Percentiles rank a stretch among this genome's conserved stretches.
Evolutionary conservation across 352 stramenopile genomes (phyloP).

Genomic region (Globisporangium apiculatum): DNA sequence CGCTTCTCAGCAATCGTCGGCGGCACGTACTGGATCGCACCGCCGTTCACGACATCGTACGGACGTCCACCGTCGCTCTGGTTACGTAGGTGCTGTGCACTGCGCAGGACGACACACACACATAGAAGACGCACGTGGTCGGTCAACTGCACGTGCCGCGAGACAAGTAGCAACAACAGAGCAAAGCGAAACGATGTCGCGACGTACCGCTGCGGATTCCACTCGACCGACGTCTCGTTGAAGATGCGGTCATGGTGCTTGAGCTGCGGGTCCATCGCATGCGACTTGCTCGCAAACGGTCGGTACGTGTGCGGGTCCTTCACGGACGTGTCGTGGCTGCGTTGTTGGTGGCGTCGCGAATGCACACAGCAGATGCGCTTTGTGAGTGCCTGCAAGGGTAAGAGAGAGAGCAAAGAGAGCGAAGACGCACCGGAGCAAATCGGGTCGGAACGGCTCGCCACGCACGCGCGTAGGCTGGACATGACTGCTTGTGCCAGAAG

Average conservation of each 20-base stretch:
- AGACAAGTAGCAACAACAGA: not conserved
- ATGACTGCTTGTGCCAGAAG: conserved; percentile 1
- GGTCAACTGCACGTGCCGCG: not conserved
- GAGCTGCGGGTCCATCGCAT: conserved; percentile 31
- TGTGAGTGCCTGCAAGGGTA: not conserved
- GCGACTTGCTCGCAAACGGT: conserved; percentile 53
- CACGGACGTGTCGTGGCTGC: conserved; percentile 26
- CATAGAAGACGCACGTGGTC: not conserved
- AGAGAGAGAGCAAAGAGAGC: not conserved
- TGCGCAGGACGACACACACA: conserved; percentile 9
- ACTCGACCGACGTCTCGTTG: conserved; percentile 50
- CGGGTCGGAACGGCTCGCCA: conserved; percentile 36
- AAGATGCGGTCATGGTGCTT: conserved; percentile 60
- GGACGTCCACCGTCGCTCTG: conserved; percentile 46
- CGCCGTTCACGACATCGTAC: conserved; percentile 68
- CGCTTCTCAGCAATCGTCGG: conserved; percentile 65
- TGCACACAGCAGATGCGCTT: too few relatives aligned
- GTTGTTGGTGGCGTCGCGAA: not conserved
- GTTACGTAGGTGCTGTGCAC: conserved; percentile 70
- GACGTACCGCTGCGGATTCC: conserved; percentile 43
- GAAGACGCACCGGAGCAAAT: conserved; percentile 31
- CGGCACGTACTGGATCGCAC: conserved; percentile 38
- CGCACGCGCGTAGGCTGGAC: conserved; percentile 8
- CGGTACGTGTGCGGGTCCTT: conserved; percentile 23
- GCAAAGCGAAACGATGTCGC: not conserved